These are phyloP conservation scores for Daldinia eschscholtzii DNA, from an alignment of 2,329 filamentous ascomycete genomes.

Conservation along the genomic window DNA sequence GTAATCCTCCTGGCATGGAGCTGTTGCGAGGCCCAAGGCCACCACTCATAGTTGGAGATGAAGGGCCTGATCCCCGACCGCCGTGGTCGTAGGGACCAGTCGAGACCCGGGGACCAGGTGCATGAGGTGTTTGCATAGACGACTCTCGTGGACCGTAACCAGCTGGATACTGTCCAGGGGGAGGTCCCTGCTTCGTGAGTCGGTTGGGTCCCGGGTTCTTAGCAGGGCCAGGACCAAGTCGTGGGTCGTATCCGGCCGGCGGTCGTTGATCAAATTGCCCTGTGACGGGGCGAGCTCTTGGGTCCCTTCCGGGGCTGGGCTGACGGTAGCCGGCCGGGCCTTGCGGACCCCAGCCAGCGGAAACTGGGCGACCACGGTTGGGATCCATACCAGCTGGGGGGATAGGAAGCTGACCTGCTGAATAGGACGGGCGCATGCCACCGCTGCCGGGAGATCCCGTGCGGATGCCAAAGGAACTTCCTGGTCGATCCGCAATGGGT, in stretches of 20 bases:
- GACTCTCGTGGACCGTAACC: constrained; percentile 47
- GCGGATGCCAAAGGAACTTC: constrained; percentile 67
- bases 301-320: constrained; percentile 53
- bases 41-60: constrained; percentile 49
- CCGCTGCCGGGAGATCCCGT: constrained; percentile 55
- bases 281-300: constrained; percentile 46
- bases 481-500: constrained; percentile 62
- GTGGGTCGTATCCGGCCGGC: constrained; percentile 46
- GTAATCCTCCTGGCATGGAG: constrained; percentile 49
- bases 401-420: constrained; percentile 60
- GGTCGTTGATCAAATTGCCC: constrained; percentile 50
- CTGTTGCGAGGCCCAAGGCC: constrained; percentile 46
- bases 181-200: constrained; percentile 55
- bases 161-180: constrained; percentile 48
- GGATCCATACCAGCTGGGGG: constrained; percentile 58
- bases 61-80: constrained; percentile 44
- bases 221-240: constrained; percentile 42
- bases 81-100: constrained; percentile 51
- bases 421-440: constrained; percentile 59
- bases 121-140: constrained; percentile 48
- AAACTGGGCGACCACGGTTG: constrained; percentile 58
- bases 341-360: constrained; percentile 61
- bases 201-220: constrained; percentile 54
- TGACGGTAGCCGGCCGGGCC: constrained; percentile 57
- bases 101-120: constrained; percentile 55